Base-by-base conservation (phyloP, 1,284 basidiomycete species). In the Vanrija sp. region DNA sequence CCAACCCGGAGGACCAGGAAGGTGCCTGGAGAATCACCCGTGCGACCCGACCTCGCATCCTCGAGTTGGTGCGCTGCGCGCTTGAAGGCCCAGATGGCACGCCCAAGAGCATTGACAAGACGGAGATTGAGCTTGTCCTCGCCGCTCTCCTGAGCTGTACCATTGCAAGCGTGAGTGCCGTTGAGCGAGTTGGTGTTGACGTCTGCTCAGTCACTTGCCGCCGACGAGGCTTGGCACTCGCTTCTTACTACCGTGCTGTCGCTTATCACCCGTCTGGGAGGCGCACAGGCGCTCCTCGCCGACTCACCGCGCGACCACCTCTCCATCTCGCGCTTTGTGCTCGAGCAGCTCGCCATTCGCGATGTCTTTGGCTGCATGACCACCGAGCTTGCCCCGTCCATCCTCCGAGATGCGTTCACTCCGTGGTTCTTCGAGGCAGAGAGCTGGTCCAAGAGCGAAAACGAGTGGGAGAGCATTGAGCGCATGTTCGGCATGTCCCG, bases 321-420 rank as follows among this genome's bases (percentile, higher is more conserved):
- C 25, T 73, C 69, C 0, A 59, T 66, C 1, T 66, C 53, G 15
- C 65, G 73, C 9, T 75, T 75, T 59, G 64, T 71, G 27, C 52
- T 73, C 25, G 73, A 75, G 57, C 73, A 75, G 52, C 61, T 75
- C 8, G 71, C 71, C 7, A 70, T 67, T 27, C 54, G 71, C 4
- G 72, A 75, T 38, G 71, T 73, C 2, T 75, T 75, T 53, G 71
- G 73, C 6, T 71, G 69, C 51, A 68, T 75, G 66, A 72, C 68
- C 2, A 75, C 73, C 1, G 71, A 70, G 52, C 50, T 62, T 10
- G 60, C 68, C 3, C 73, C 73, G 0, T 63, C 60, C 4, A 68
- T 75, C 20, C 60, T 74, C 19, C 63, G 62, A 3, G 61, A 65
- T n/a, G 67, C 65, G 0, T 75, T 72, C 57, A 67, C 66, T 9